Evolutionary conservation across 192 early-diverging fungal species (phyloP).

Genomic region (Podila horticola): DNA sequence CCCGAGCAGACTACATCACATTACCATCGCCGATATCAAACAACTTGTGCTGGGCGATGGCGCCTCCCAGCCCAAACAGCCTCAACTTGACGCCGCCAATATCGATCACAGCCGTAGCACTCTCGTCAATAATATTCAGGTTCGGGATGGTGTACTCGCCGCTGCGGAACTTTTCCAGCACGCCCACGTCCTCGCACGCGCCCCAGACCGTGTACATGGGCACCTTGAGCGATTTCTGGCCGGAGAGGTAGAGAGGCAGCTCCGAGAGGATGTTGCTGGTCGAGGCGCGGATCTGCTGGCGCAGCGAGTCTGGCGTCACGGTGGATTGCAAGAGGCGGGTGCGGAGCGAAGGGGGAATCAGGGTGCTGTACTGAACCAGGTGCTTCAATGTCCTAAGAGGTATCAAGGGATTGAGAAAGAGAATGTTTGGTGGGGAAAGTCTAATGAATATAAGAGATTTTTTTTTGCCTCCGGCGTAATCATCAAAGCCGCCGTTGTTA

Average conservation of each 20-base stretch:
- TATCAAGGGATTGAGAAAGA: background rate
- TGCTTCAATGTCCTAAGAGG: slow-evolving; percentile 62
- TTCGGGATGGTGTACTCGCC: slow-evolving; percentile 60
- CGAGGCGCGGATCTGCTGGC: slow-evolving; percentile 53
- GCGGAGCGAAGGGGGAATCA: slow-evolving; percentile 56
- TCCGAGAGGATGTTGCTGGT: slow-evolving; percentile 59
- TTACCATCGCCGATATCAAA: slow-evolving; percentile 73
- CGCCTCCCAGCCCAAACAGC: slow-evolving; percentile 69
- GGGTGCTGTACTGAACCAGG: slow-evolving; percentile 64
- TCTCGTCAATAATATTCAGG: slow-evolving; percentile 66
- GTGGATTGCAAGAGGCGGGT: slow-evolving; percentile 48
- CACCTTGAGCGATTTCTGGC: slow-evolving; percentile 56
- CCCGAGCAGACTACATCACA: background rate
- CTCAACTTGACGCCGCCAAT: slow-evolving; percentile 66
- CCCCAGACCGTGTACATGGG: slow-evolving; percentile 73
- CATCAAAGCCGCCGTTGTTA: slow-evolving; percentile 2
- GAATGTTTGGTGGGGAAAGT: slow-evolving; percentile 6
- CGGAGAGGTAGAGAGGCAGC: slow-evolving; percentile 57
- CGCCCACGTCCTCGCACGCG: slow-evolving; percentile 67
- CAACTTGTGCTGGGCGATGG: slow-evolving; percentile 67
- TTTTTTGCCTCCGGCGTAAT: background rate
- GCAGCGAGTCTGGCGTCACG: slow-evolving; percentile 53
- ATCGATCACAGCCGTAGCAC: slow-evolving; percentile 57
- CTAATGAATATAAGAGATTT: background rate
- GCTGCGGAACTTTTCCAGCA: slow-evolving; percentile 65